A percentile compares a stretch with the other conserved stretches of the same genome.
Evolutionary conservation across 768 basidiomycete genomes (phyloP).

Genomic region (Suillus weaverae): DNA sequence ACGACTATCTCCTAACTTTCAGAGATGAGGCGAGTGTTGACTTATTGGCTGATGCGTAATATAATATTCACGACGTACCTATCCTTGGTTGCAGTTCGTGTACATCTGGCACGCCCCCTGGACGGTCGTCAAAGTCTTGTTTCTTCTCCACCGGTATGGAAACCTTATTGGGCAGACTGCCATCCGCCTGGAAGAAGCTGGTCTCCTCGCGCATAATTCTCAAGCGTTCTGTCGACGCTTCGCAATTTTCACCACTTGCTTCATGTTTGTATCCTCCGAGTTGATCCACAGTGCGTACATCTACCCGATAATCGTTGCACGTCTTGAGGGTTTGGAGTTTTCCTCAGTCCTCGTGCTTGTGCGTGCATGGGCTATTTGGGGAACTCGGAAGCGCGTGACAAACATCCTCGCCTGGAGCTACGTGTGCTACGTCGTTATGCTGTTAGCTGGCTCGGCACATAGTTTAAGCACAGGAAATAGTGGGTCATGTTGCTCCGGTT

Average conservation of each 20-base stretch:
- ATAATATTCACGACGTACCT: background rate
- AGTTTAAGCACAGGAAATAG: background rate
- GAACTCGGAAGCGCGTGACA: background rate
- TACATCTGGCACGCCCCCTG: constrained; percentile 20
- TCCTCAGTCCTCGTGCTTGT: constrained; percentile 10
- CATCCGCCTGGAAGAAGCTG: constrained; percentile 10
- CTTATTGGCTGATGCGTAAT: background rate
- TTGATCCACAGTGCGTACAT: constrained; percentile 10
- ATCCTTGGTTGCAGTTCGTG: constrained; percentile 8
- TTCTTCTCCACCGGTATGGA: constrained; percentile 20
- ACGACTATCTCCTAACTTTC: constrained; percentile 19
- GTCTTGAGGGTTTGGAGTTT: background rate
- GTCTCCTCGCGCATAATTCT: constrained; percentile 5
- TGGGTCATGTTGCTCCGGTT: background rate
- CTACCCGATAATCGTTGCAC: background rate
- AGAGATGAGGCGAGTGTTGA: constrained; percentile 13
- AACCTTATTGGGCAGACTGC: constrained; percentile 16
- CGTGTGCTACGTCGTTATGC: background rate
- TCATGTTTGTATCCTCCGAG: constrained; percentile 2
- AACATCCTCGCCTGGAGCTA: constrained; percentile 1
- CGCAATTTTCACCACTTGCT: constrained; percentile 1
- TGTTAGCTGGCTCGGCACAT: background rate
- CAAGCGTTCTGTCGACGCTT: background rate
- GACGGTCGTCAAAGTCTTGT: constrained; percentile 12
- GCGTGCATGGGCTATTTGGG: constrained; percentile 14